Percentiles rank a stretch among this genome's conserved stretches.
phyloP scores from a whole-genome alignment of 208 protist genomes.

The Wallacemonas sp. region DNA sequence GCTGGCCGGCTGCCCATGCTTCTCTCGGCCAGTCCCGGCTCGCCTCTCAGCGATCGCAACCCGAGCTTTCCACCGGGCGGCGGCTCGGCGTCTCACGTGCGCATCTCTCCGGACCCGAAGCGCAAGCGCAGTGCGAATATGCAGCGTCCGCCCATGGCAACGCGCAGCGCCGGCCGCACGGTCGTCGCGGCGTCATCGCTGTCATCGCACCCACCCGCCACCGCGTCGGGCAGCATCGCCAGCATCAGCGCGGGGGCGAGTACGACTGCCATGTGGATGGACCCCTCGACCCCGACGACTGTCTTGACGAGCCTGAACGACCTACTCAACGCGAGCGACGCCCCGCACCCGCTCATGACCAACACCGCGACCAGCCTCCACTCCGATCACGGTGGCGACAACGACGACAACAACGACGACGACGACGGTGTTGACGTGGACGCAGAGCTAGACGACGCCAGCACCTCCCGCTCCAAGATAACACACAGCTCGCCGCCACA shows the following conservation, averaged over 20 bases:
- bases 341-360: background rate
- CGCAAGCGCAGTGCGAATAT: too few species aligned
- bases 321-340: background rate
- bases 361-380: background rate
- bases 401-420: background rate
- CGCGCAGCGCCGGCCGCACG: too few species aligned
- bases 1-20: background rate
- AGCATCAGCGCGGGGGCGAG: background rate
- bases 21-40: background rate
- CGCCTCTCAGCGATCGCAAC: too few species aligned
- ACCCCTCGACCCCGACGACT: background rate
- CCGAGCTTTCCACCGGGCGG: background rate
- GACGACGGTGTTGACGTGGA: too few species aligned
- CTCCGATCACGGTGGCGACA: background rate
- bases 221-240: background rate
- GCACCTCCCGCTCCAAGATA: too few species aligned
- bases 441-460: too few species aligned
- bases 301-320: background rate
- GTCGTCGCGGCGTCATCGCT: background rate
- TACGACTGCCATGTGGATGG: background rate
- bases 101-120: too few species aligned
- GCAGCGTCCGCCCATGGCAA: too few species aligned
- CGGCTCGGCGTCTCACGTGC: background rate
- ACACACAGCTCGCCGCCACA: background rate
- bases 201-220: background rate